Base-by-base conservation (phyloP, 2,329 filamentous ascomycete genomes). In the Chaetomiaceae sp. region DNA sequence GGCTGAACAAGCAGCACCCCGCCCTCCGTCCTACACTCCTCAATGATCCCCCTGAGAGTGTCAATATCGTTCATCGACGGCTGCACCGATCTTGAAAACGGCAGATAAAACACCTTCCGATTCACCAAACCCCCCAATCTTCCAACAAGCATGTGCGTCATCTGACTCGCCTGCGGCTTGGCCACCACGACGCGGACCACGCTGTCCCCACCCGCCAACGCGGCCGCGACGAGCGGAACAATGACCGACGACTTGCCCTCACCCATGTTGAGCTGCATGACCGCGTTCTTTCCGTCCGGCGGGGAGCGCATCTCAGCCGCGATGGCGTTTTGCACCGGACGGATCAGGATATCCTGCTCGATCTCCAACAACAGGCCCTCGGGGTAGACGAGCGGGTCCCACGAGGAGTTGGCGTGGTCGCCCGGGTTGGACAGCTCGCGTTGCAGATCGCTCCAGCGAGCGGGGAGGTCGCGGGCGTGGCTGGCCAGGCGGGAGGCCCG, bases 221-320 rank as follows among this genome's bases (percentile, higher is more conserved):
- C 54, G 0, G 69, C 66, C 0, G 73, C 69, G 0, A 68, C 74
- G 71, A 81, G 77, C 0, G 77, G 78, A 5, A 81, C 72, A 19
- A 81, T 77, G 43, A 72, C 73, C 0, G 76, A 79, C 0, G 79
- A 82, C 63, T 83, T 83, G 10, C 0, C 79, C 76, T 77, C 58
- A 21, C 85, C 85, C 83, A 88, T 88, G 55, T 86, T 86, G 2
- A 88, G 63, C 58, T 87, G 82, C 69, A 86, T 75, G 0, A 83
- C 75, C 0, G 73, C 63, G 56, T 83, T 86, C 0, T 61, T n/a
- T 0, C 59, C 62, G 0, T 60, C 61, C 0, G 61, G 57, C 0
- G 74, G 73, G 0, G 58, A 45, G 2, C 72, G 75, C 78, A 89
- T 87, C 17, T 74, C 60, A 0, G 50, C 40, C 0, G 83, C 79